phyloP scores from a whole-genome alignment of 164 flowering plant species.

The Piper longum region DNA sequence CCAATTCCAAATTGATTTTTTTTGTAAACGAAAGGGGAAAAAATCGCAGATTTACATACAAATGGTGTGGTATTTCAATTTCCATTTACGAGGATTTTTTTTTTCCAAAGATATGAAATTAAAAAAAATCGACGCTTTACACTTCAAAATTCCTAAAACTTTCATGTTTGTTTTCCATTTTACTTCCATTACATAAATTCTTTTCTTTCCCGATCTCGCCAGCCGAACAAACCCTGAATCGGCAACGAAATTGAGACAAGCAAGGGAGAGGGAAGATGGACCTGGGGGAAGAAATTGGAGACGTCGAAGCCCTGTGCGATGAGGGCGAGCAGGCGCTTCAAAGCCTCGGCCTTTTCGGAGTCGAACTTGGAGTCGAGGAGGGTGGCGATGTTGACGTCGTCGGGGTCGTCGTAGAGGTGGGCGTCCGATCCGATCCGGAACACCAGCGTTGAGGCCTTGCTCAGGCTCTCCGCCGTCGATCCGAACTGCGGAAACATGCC shows the following conservation, averaged over 20 bases:
- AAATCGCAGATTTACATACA: too few species aligned
- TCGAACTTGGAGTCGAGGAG: conserved; percentile 88
- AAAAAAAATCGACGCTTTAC: too few species aligned
- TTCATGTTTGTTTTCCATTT: too few species aligned
- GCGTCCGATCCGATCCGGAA: conserved; percentile 98
- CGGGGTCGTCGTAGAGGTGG: conserved; percentile 98
- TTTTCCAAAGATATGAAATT: too few species aligned
- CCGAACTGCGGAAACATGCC: conserved; percentile 69
- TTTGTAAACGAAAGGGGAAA: too few species aligned
- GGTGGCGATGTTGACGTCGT: conserved; percentile 79
- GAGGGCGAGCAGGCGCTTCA: conserved; percentile 91
- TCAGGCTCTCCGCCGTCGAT: conserved; percentile 71
- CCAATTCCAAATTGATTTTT: neutral
- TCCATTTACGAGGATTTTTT: too few species aligned
- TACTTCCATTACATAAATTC: too few species aligned
- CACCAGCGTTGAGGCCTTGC: conserved; percentile 86
- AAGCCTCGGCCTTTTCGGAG: conserved; percentile 90
- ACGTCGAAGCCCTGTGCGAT: conserved; percentile 96
- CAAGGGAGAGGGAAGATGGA: conserved; percentile 6
- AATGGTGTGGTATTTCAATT: too few species aligned
- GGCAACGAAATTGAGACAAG: neutral
- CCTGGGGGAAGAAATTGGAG: conserved; percentile 98
- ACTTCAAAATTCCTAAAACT: too few species aligned
- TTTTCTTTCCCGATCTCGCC: too few species aligned
- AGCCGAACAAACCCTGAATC: too few species aligned